These are phyloP conservation scores for Alloteropsis semialata DNA, from an alignment of 176 grass and related monocot genomes.

Conservation along the genomic window DNA sequence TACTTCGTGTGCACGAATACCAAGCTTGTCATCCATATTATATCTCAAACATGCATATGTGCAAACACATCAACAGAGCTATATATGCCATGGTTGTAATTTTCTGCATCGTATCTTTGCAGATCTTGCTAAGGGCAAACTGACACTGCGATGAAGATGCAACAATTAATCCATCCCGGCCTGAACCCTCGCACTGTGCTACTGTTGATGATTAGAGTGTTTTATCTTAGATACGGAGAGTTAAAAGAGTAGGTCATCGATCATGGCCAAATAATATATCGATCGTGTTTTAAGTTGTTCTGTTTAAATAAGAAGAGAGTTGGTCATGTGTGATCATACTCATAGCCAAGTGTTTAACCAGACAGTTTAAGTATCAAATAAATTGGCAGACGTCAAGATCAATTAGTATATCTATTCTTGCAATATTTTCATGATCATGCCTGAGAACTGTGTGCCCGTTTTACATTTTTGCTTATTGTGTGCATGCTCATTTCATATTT, in stretches of 20 bases:
- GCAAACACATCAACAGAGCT: not conserved
- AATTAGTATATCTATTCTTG: too few species aligned
- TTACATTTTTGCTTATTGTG: too few species aligned
- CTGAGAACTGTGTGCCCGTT: too few species aligned
- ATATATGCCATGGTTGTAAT: not conserved
- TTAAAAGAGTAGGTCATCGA: not conserved
- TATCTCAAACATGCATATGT: not conserved
- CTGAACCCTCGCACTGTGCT: not conserved
- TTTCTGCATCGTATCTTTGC: not conserved
- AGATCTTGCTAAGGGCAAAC: not conserved
- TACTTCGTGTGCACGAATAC: not conserved
- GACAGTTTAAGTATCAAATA: too few species aligned
- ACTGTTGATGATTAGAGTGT: not conserved
- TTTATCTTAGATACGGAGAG: not conserved
- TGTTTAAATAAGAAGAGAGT: slow-evolving; percentile 20
- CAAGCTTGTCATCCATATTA: not conserved
- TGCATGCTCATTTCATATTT: too few species aligned
- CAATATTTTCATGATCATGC: too few species aligned
- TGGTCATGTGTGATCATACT: too few species aligned
- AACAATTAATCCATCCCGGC: not conserved
- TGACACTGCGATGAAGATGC: not conserved
- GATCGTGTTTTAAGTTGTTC: not conserved
- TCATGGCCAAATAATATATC: not conserved
- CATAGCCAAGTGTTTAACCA: too few species aligned
- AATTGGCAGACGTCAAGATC: too few species aligned